Evolutionary conservation across 1,284 basidiomycete genomes (phyloP), one percentile per base, ranked within the genome.

Genomic region (Tetrapyrgos nigripes): DNA sequence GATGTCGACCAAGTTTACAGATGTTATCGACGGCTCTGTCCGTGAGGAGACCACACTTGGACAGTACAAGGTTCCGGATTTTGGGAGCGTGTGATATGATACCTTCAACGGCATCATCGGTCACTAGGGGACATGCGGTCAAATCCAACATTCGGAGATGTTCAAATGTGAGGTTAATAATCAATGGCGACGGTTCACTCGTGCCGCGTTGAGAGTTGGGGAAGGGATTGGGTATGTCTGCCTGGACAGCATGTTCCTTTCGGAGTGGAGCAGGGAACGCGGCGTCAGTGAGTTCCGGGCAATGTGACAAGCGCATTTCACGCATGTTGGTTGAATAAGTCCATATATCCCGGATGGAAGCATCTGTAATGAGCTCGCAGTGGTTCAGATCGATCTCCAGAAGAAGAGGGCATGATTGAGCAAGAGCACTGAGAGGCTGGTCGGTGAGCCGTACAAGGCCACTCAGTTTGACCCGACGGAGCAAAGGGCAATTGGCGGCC

Each of bases 301-400:
- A 96, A 55, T 92, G 87, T 8, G 92, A 91, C 43, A 99, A 82
- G 43, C 91, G 86, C 73, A 99, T 86, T 75, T 99, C 97, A 49
- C 97, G 91, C 80, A 99, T 91, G 67, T 94, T 86, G 19, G 79
- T 79, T 1, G 89, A 89, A 66, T 92, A 79, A 17, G 84, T 80
- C 92, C 97, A 97, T 21, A 99, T 84, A 64, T 94, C 88, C 54
- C 94, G 88, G 51, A 96, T 82, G 37, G 93, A 83, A 21, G 79
- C 72, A 70, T 98, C 90, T 11, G 93, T 91, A 68, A 98, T 84
- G 55, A 83, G 82, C 58, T 85, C 83, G 76, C 96, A 96, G 62
- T 88, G 83, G 67, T 94, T 91, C 63, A 99, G 85, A 75, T 99
- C 97, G 64, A 98, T 89, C 75, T 99, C 97, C 55, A 99, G 85